Evolutionary conservation across 2,329 filamentous ascomycete species (phyloP).

Genomic region (Xenoacremonium recifei): DNA sequence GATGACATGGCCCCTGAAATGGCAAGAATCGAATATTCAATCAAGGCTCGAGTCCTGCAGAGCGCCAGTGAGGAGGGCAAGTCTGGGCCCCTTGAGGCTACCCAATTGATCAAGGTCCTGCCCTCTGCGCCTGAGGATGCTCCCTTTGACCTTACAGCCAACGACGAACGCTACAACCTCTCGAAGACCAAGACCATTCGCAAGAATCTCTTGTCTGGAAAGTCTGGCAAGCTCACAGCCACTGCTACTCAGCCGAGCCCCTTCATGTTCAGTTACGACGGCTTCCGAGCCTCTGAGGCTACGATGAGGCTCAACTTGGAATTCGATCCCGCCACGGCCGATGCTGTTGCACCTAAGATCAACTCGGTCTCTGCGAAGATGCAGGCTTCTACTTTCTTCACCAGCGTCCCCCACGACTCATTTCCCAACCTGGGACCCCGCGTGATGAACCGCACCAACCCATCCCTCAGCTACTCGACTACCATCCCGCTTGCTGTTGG

Average conservation of each 20-base stretch:
- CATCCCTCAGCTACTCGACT: conserved; percentile 46
- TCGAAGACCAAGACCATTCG: conserved; percentile 51
- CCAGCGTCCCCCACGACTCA: conserved; percentile 41
- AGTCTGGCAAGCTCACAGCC: conserved; percentile 48
- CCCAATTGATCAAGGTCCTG: conserved; percentile 50
- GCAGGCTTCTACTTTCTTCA: conserved; percentile 52
- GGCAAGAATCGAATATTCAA: conserved; percentile 51
- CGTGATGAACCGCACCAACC: conserved; percentile 37
- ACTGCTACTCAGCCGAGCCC: conserved; percentile 46
- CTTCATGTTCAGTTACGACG: conserved; percentile 50
- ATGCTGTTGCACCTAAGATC: conserved; percentile 46
- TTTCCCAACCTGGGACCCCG: conserved; percentile 52
- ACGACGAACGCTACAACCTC: conserved; percentile 50
- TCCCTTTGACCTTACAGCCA: conserved; percentile 47
- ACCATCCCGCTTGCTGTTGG: conserved; percentile 40
- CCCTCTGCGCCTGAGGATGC: conserved; percentile 49
- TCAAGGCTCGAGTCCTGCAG: conserved; percentile 46
- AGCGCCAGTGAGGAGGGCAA: conserved; percentile 17
- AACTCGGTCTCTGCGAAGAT: conserved; percentile 50
- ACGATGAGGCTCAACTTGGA: conserved; percentile 43
- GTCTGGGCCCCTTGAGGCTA: conserved; percentile 39
- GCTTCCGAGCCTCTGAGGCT: conserved; percentile 40
- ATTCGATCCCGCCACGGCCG: conserved; percentile 45
- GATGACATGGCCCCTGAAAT: conserved; percentile 56
- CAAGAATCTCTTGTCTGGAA: conserved; percentile 51